These are phyloP conservation scores for Ascoidea tarda DNA, from an alignment of 805 yeast species.

Conservation along the genomic window DNA sequence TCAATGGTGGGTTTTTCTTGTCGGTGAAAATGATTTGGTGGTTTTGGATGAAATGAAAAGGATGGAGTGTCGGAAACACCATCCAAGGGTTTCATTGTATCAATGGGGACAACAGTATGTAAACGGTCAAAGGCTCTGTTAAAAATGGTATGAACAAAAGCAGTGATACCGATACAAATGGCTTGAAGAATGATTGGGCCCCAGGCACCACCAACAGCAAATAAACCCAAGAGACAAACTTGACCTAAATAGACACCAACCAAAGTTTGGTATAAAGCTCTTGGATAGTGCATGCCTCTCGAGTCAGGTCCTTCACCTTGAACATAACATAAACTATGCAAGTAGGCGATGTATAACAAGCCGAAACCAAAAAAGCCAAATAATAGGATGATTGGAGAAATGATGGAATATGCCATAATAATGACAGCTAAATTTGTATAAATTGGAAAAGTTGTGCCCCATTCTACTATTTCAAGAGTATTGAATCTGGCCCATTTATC, in stretches of 20 bases:
- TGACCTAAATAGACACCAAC: slow-evolving; percentile 84
- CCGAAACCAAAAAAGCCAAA: slow-evolving; percentile 63
- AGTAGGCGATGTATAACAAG: slow-evolving; percentile 60
- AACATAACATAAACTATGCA: slow-evolving; percentile 67
- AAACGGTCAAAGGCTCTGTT: slow-evolving; percentile 53
- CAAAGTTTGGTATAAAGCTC: slow-evolving; percentile 79
- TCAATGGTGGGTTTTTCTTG: neutral
- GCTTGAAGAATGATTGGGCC: slow-evolving; percentile 78
- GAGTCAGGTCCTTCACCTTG: slow-evolving; percentile 50
- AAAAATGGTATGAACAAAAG: slow-evolving; percentile 53
- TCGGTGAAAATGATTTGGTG: neutral
- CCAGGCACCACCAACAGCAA: slow-evolving; percentile 88
- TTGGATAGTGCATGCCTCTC: slow-evolving; percentile 75
- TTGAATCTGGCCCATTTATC: slow-evolving; percentile 51
- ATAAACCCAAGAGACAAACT: slow-evolving; percentile 72
- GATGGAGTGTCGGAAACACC: slow-evolving; percentile 56
- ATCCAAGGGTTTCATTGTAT: slow-evolving; percentile 64
- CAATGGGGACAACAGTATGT: slow-evolving; percentile 45
- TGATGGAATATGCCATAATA: slow-evolving; percentile 50
- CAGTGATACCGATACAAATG: slow-evolving; percentile 48
- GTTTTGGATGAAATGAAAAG: slow-evolving; percentile 13
- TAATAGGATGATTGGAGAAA: slow-evolving; percentile 70
- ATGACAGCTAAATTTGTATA: slow-evolving; percentile 62
- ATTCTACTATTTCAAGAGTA: slow-evolving; percentile 34
- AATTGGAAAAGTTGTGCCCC: slow-evolving; percentile 74